Base-by-base conservation (phyloP, 2,329 filamentous ascomycete species). In the Albifimbria verrucaria region DNA sequence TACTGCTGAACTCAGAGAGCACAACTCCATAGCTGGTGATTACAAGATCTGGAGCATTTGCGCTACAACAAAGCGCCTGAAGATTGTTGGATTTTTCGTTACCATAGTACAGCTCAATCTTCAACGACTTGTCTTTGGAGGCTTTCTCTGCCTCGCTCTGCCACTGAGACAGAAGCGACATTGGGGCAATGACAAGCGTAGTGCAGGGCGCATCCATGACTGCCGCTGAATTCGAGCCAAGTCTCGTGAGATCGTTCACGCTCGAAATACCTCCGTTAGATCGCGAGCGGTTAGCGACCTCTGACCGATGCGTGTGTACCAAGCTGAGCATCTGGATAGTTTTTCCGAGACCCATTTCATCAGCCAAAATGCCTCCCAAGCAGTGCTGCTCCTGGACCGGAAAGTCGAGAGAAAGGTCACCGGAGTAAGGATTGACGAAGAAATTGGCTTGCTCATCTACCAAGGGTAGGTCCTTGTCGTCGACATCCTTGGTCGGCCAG, bases 321-420 rank as follows among this genome's bases (percentile, higher is more conserved):
- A 99, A 76, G 71, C 91, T 94, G 56, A 99, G 83, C 92, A 99
- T 97, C 66, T 99, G 93, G 50, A 99, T 97, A 0, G 94, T 99
- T 75, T 99, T 99, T 28, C 94, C 94, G 2, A 99, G 77, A 46
- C 94, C 94, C 94, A 99, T 99, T 71, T 97, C 89, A 64, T 99
- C 94, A 9, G 94, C 94, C 42, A 99, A 76, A 53, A 99, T 90
- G 6, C 94, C 94, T 44, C 94, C 94, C 0, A 96, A 77, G 60
- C 94, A 99, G 66, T 95, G 90, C 65, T 97, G 94, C 63, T 97
- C 91, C 66, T 99, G 94, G 2, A 86, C 83, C 1, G 94, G 94
- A 59, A 99, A 99, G 6, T 96, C 86, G 0, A 97, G 76, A 2
- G 92, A 95, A 50, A 99, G 75, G 61, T 97, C 93, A 9, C 94